These are phyloP conservation scores for Kwoniella europaea DNA, from an alignment of 768 basidiomycete species.

Conservation along the genomic window DNA sequence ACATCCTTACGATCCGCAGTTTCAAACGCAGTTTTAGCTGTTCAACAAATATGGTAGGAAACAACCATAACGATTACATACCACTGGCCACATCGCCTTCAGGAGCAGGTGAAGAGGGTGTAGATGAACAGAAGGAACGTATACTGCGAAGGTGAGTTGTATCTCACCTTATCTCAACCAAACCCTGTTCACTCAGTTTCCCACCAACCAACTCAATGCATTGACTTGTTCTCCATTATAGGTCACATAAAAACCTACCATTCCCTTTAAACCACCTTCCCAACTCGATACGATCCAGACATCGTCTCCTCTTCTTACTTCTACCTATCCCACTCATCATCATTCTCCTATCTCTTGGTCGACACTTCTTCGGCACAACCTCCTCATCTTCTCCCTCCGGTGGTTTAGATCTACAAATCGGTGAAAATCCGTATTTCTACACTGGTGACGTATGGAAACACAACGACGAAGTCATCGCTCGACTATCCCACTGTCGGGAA, in stretches of 20 bases:
- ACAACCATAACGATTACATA: conserved; percentile 23
- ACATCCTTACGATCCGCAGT: neutral
- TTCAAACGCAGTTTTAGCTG: too few relatives aligned
- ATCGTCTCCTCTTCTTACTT: neutral
- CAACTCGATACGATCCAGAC: conserved; percentile 1
- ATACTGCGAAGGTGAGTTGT: conserved; percentile 5
- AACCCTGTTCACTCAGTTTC: too few relatives aligned
- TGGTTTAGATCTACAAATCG: neutral
- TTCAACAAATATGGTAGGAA: neutral
- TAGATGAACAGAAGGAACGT: conserved; percentile 15
- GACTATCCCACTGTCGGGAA: conserved; percentile 38
- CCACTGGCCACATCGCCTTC: conserved; percentile 27
- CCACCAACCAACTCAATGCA: too few relatives aligned
- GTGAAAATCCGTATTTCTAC: conserved; percentile 43
- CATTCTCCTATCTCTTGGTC: neutral
- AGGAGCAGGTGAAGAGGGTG: conserved; percentile 11
- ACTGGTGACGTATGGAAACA: conserved; percentile 49
- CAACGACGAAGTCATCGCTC: conserved; percentile 37
- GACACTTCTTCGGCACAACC: conserved; percentile 1
- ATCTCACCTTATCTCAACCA: too few relatives aligned
- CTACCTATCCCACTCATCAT: neutral
- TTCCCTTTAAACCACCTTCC: neutral
- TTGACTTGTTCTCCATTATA: neutral
- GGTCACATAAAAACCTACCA: conserved; percentile 1
- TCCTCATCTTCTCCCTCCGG: neutral